Evolutionary conservation across 2,329 filamentous ascomycete genomes (phyloP).

Genomic region (Penicillium sp.): DNA sequence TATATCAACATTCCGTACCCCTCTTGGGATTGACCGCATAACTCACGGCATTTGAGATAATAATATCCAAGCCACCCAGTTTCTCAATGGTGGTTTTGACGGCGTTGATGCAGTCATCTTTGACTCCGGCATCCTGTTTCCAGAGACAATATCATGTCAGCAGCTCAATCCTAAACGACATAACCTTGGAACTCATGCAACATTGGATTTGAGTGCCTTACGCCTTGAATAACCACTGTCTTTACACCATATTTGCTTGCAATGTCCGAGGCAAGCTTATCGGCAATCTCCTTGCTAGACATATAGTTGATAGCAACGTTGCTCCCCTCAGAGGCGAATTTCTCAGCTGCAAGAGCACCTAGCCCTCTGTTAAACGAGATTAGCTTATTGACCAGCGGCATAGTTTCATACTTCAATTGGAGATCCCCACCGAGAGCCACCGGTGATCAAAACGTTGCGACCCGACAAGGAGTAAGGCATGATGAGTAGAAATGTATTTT

Average conservation of each 20-base stretch:
- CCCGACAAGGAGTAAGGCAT: constrained; percentile 58
- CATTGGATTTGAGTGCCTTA: constrained; percentile 27
- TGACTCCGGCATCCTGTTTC: constrained; percentile 51
- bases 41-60: constrained; percentile 64
- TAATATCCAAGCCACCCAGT: constrained; percentile 65
- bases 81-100: constrained; percentile 51
- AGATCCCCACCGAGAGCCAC: constrained; percentile 51
- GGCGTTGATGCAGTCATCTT: constrained; percentile 50
- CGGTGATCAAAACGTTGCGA: constrained; percentile 57
- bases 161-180: background rate
- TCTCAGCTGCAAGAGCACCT: constrained; percentile 58
- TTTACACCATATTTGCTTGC: constrained; percentile 44
- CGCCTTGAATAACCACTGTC: constrained; percentile 52
- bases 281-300: constrained; percentile 52
- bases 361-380: constrained; percentile 50
- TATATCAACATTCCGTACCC: background rate
- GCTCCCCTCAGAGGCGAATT: constrained; percentile 60
- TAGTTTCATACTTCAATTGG: background rate
- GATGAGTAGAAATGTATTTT: background rate
- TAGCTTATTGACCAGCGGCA: background rate
- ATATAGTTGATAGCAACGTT: constrained; percentile 68
- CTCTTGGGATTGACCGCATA: background rate
- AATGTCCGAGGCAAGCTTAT: constrained; percentile 50
- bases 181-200: too few species aligned
- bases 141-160: constrained; percentile 4